Evolutionary conservation across 208 protist genomes (phyloP).

Genomic region (Acanthamoeba lenticulata): DNA sequence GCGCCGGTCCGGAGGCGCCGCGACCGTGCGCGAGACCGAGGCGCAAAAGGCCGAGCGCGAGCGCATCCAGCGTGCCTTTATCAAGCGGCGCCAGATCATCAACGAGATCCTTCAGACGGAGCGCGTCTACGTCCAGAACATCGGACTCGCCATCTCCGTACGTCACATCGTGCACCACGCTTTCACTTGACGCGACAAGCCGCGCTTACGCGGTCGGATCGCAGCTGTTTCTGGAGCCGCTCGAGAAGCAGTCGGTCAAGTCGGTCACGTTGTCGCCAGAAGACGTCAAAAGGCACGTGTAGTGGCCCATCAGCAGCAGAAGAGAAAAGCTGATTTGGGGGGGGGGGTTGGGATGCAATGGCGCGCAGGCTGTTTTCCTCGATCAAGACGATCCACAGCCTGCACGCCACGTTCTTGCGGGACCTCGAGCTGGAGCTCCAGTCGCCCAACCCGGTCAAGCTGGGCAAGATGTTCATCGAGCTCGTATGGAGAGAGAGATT

Average conservation of each 20-base stretch:
- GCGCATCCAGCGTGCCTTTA: background rate
- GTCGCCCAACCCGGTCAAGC: constrained; percentile 24
- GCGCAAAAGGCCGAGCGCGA: background rate
- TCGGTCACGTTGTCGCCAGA: background rate
- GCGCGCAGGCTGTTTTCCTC: background rate
- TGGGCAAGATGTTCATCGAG: constrained; percentile 39
- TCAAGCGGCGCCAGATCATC: constrained; percentile 39
- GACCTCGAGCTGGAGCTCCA: background rate
- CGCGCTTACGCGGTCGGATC: too few species aligned
- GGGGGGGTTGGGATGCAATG: too few species aligned
- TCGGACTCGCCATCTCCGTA: background rate
- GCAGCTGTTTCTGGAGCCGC: background rate
- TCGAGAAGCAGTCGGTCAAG: background rate
- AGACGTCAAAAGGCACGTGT: background rate
- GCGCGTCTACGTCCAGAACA: background rate
- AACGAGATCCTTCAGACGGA: constrained; percentile 49
- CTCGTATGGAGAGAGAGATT: too few species aligned
- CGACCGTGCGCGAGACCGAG: background rate
- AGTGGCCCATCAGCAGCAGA: background rate
- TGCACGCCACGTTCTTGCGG: background rate
- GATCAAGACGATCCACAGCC: background rate
- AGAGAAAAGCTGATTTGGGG: background rate
- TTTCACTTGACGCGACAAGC: background rate
- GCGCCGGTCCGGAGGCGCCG: background rate
- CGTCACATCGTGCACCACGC: too few species aligned